phyloP scores from a whole-genome alignment of 495 filamentous ascomycete species.

The Penicillium salamii region DNA sequence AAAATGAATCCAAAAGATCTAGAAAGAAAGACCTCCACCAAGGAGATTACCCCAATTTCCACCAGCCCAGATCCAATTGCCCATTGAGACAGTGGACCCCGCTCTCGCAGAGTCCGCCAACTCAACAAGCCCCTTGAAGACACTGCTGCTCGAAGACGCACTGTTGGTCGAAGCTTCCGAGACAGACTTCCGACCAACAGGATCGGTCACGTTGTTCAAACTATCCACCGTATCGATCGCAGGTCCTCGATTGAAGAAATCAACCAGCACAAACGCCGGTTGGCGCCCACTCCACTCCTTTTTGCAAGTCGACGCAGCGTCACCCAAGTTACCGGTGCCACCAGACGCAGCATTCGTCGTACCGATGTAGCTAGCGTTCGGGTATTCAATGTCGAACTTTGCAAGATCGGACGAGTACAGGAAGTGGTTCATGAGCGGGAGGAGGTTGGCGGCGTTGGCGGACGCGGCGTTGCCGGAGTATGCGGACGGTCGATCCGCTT shows the following conservation, averaged over 20 bases:
- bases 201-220: slow-evolving; percentile 57
- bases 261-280: slow-evolving; percentile 69
- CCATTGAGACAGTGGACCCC: slow-evolving; percentile 37
- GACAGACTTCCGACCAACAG: slow-evolving; percentile 39
- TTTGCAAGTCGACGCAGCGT: slow-evolving; percentile 54
- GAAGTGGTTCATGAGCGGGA: slow-evolving; percentile 75
- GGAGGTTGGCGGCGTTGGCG: slow-evolving; percentile 44
- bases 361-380: slow-evolving; percentile 55
- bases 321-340: slow-evolving; percentile 57
- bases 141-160: slow-evolving; percentile 34
- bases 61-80: slow-evolving; percentile 48
- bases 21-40: slow-evolving; percentile 40
- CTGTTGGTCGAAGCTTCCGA: slow-evolving; percentile 24
- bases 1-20: not conserved
- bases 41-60: slow-evolving; percentile 44
- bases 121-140: slow-evolving; percentile 39
- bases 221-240: slow-evolving; percentile 60
- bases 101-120: slow-evolving; percentile 35
- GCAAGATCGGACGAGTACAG: slow-evolving; percentile 47
- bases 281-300: slow-evolving; percentile 49
- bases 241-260: slow-evolving; percentile 67
- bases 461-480: slow-evolving; percentile 37
- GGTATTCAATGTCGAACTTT: slow-evolving; percentile 52
- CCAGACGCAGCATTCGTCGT: slow-evolving; percentile 58
- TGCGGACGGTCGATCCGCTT: slow-evolving; percentile 57